A percentile compares a stretch with the other conserved stretches of the same genome.
Conservation (phyloP, 1,284 basidiomycete species). For the Sanghuangporus baumii region DNA sequence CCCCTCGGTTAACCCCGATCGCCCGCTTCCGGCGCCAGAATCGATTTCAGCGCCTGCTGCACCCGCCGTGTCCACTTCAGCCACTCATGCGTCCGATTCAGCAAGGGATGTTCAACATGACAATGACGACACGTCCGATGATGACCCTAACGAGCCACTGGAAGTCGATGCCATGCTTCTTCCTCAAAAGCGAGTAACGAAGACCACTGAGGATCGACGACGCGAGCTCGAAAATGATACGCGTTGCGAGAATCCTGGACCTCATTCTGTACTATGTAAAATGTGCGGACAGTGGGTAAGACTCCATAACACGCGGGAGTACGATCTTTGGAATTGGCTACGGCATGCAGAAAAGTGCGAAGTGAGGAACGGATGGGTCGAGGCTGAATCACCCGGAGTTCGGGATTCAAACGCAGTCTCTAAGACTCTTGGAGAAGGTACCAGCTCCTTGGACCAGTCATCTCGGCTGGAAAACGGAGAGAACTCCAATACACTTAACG, state of each 20-base stretch:
- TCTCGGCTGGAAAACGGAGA: no score
- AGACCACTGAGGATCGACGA: constrained; percentile 4
- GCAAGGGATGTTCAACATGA: neutral
- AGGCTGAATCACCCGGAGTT: neutral
- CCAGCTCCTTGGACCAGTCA: neutral
- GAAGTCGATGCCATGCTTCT: neutral
- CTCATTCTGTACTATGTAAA: constrained; percentile 10
- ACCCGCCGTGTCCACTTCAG: neutral
- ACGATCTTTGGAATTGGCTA: constrained; percentile 16
- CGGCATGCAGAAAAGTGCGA: constrained; percentile 17
- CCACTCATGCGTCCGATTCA: neutral
- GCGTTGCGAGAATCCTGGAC: constrained; percentile 1
- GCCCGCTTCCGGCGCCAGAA: neutral
- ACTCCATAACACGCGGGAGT: constrained; percentile 13
- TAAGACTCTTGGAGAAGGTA: neutral
- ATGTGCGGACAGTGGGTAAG: constrained; percentile 12
- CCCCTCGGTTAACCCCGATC: neutral
- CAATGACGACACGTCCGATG: neutral
- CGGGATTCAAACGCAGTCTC: neutral
- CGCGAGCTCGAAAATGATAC: constrained; percentile 1
- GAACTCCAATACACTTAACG: neutral
- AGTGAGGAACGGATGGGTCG: neutral
- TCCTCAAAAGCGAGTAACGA: neutral
- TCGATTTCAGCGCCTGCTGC: neutral
- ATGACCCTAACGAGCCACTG: neutral